Evolutionary conservation across 257 asterid genomes (phyloP), one percentile per base, ranked within the genome.

Genomic region (Striga asiatica): DNA sequence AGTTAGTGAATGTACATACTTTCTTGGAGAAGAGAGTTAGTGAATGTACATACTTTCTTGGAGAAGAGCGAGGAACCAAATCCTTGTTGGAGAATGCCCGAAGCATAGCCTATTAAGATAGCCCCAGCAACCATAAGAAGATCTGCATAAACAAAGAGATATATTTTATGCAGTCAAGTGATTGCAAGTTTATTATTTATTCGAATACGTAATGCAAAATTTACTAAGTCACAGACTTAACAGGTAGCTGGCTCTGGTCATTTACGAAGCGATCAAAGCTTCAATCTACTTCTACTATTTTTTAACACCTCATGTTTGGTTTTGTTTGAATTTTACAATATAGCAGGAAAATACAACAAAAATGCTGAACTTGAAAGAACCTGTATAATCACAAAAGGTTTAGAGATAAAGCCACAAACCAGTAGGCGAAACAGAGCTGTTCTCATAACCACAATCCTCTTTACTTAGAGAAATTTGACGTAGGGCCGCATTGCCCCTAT

Each of bases 401-500:
- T 17, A 14, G 5, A 14, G 14, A 37, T 50, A 50, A 23, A 61
- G 32, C 55, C 62, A 55, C 63, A 29, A 68, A 92, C 99, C 97
- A 76, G 88, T 63, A 31, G 82, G 6, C 4, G 88, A 79, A 59
- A 78, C 76, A 21, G 95, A 77, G 65, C 81, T 85, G 74, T 83
- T 48, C 62, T 79, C 82, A 18, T 73, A 70, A 61, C 67, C 78
- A 65, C 99, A 92, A 43, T 92, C 99, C 70, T 92, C 99, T 59
- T 73, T 81, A 62, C 75, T 76, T 18, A 88, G 78, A 27, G 97
- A 76, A 66, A 92, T 88, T 78, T 88, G 89, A 59, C 95, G 84
- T 65, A 92, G 94, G 50, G 99, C 99, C 31, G 97, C 97, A 74
- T 92, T 88, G 56, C 99, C 99, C 73, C 97, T 77, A 67, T 92